phyloP scores from a whole-genome alignment of 495 filamentous ascomycete species.

The Penicillium herquei region DNA sequence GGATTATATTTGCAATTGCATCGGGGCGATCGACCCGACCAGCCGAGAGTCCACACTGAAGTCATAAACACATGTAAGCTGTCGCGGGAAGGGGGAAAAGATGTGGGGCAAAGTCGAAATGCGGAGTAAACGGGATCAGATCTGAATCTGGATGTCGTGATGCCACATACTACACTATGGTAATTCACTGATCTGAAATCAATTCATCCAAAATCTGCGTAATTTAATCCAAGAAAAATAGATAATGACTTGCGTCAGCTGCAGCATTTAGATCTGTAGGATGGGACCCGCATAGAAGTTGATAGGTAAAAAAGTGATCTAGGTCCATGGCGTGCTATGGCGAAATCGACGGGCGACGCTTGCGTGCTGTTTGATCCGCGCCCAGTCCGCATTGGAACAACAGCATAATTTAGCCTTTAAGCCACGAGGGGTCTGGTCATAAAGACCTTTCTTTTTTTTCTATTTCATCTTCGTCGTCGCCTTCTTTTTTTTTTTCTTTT shows the following conservation, averaged over 20 bases:
- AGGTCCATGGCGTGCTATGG: constrained; percentile 28
- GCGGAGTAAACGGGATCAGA: too few species aligned
- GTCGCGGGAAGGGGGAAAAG: background rate
- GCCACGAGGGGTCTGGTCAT: background rate
- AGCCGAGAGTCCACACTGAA: background rate
- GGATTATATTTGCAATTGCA: background rate
- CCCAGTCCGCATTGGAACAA: background rate
- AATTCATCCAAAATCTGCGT: too few species aligned
- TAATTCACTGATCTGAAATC: too few species aligned
- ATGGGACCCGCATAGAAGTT: background rate
- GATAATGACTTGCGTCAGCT: too few species aligned
- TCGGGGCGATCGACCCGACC: constrained; percentile 15
- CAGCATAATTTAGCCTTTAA: background rate
- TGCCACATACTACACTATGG: too few species aligned
- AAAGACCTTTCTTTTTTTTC: constrained; percentile 1
- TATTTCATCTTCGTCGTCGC: background rate
- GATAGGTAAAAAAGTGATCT: background rate
- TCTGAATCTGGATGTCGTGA: too few species aligned
- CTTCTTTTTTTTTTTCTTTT: background rate
- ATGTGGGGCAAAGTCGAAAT: background rate
- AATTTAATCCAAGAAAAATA: too few species aligned
- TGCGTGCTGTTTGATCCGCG: constrained; percentile 19
- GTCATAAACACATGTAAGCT: too few species aligned
- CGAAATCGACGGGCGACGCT: constrained; percentile 21
- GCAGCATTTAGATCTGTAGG: too few species aligned